Percentiles rank a stretch among this genome's conserved stretches.
phyloP scores from a whole-genome alignment of 2,329 filamentous ascomycete genomes.

The Pyrenophora tritici-repentis region DNA sequence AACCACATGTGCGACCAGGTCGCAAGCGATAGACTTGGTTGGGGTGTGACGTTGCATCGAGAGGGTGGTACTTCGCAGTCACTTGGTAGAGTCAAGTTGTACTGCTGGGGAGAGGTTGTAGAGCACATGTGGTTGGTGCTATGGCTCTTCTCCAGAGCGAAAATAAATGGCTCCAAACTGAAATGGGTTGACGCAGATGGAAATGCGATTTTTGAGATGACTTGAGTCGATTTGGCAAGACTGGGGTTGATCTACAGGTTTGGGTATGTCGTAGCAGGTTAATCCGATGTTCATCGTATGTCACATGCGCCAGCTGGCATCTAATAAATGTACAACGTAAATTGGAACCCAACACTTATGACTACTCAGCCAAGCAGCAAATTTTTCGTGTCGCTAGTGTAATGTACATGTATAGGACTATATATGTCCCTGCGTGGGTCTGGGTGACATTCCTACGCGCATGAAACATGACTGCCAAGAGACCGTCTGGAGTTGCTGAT shows the following conservation, averaged over 20 bases:
- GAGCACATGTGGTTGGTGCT: constrained; percentile 76
- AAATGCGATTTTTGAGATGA: constrained; percentile 59
- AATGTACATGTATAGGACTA: neutral
- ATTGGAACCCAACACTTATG: neutral
- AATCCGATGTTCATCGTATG: neutral
- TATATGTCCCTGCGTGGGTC: neutral
- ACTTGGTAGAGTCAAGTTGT: constrained; percentile 63
- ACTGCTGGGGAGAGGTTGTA: constrained; percentile 77
- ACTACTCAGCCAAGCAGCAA: neutral
- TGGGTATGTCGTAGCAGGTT: neutral
- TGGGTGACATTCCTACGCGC: constrained; percentile 1
- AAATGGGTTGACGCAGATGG: constrained; percentile 71
- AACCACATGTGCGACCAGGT: constrained; percentile 65
- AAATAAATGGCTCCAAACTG: constrained; percentile 61
- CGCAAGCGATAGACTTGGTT: constrained; percentile 63
- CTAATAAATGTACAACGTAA: neutral
- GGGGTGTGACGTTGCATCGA: constrained; percentile 65
- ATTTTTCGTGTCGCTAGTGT: no score
- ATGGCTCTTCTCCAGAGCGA: constrained; percentile 71
- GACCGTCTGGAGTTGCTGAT: constrained; percentile 15
- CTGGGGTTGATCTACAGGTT: neutral
- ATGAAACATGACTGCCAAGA: constrained; percentile 14
- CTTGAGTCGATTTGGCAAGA: constrained; percentile 13
- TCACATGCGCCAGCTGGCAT: neutral
- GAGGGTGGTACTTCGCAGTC: constrained; percentile 19